These are phyloP conservation scores for Hura crepitans DNA, from an alignment of 441 rosid genomes.

Conservation along the genomic window DNA sequence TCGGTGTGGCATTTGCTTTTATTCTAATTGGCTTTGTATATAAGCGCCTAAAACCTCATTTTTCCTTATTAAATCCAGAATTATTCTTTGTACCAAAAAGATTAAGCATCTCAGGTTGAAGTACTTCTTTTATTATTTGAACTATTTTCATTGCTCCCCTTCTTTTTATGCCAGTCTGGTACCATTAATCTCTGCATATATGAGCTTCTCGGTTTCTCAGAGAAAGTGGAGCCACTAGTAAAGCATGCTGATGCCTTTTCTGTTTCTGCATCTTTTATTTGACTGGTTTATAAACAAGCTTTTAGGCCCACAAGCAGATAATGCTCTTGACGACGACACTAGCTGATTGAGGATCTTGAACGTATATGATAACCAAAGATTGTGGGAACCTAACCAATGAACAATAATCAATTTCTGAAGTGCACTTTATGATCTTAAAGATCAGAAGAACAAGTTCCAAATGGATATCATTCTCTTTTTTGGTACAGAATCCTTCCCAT, in stretches of 20 bases:
- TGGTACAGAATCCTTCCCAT: neutral
- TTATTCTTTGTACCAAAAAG: neutral
- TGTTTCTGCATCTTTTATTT: conserved; percentile 16
- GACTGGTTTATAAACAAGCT: conserved; percentile 22
- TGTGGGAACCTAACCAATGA: conserved; percentile 19
- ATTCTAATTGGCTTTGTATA: neutral
- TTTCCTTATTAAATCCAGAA: neutral
- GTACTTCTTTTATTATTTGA: neutral
- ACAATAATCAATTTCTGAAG: neutral
- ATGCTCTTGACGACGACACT: neutral
- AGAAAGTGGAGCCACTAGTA: conserved; percentile 14
- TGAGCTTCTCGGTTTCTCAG: too few relatives aligned
- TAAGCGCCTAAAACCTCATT: neutral
- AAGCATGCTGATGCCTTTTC: conserved; percentile 15
- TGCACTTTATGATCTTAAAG: neutral
- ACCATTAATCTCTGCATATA: conserved; percentile 14
- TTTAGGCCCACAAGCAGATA: conserved; percentile 21
- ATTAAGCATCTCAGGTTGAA: conserved; percentile 5
- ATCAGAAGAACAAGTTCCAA: conserved; percentile 20
- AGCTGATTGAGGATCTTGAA: conserved; percentile 16
- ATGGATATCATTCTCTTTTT: neutral
- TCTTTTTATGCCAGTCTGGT: conserved; percentile 13
- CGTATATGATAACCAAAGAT: conserved; percentile 6
- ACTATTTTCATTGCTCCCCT: neutral
- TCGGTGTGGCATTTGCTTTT: conserved; percentile 3